Base-by-base conservation (phyloP, 2,329 filamentous ascomycete species). In the Sporothrix dimorphospora region DNA sequence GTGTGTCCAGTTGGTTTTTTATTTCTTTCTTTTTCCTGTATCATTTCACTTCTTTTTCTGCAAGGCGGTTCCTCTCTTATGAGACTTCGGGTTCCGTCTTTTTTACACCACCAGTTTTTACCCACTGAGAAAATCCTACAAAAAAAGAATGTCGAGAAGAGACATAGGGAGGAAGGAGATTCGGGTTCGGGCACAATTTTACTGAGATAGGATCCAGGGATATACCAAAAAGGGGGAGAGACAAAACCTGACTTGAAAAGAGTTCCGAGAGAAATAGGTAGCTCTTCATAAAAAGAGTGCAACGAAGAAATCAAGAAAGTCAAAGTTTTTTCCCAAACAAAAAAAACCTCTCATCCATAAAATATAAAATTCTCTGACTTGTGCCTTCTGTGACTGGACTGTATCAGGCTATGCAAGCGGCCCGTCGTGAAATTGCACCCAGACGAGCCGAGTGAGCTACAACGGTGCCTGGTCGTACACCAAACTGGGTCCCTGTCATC, bases 341-440 rank as follows among this genome's bases (percentile, higher is more conserved):
- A 51, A 51, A 51, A 42, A 14, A 45, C 49, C 21, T 14, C 21
- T 53, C n/a, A 12, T 38, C 40, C 1, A 14, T 14, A 19, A 12
- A 38, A 9, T 11, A 49, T 51, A 69, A 47, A 12, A 14, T 7
- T 49, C 19, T 21, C 45, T 40, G n/a, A 2, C 51, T 30, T 55
- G 6, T 14, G 21, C 51, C 51, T 55, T 19, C n/a, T 49, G 47
- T 49, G 47, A 21, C 47, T n/a, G 3, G 7, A 19, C 40, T 53
- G 65, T 67, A 34, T 27, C 45, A 51, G 65, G 45, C 61, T 51
- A 49, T 67, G 65, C 65, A 67, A 67, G 65, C 14, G 65, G 65
- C 65, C 45, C 38, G 65, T 67, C 19, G 65, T 53, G 45, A 67
- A 67, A 51, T 67, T 51, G 45, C 65, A 24, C 19, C n/a, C n/a